A percentile compares a stretch with the other conserved stretches of the same genome.
phyloP scores from a whole-genome alignment of 116 monocot species.

The Zostera marina region DNA sequence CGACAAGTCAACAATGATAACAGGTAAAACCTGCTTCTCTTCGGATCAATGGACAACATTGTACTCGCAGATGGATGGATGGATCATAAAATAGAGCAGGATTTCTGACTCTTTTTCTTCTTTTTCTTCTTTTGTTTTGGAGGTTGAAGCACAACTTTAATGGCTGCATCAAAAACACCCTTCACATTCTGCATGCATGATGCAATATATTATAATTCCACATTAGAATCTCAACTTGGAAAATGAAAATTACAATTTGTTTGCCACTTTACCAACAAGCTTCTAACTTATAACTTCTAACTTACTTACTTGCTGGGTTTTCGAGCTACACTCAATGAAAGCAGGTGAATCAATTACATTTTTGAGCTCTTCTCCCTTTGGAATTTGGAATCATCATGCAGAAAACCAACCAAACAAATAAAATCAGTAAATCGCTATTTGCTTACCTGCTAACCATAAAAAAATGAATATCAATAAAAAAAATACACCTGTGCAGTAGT shows the following conservation, averaged over 20 bases:
- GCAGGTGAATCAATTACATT: conserved; percentile 50
- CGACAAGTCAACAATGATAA: neutral
- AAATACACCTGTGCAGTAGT: conserved; percentile 42
- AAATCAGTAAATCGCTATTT: neutral
- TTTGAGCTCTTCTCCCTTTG: conserved; percentile 66
- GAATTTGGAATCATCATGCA: too few species aligned
- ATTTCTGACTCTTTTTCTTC: conserved; percentile 8
- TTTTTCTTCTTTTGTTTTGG: conserved; percentile 19
- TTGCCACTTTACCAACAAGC: too few species aligned
- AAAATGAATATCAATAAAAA: neutral
- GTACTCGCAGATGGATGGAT: neutral
- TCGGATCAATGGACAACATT: neutral
- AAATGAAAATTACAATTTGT: neutral
- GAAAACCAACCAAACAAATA: neutral
- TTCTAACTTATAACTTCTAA: too few species aligned
- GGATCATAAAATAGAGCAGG: conserved; percentile 59
- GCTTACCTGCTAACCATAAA: too few species aligned
- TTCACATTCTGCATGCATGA: conserved; percentile 9
- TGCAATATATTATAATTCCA: neutral
- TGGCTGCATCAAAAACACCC: conserved; percentile 9
- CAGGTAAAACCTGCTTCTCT: neutral
- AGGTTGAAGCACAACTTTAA: conserved; percentile 14
- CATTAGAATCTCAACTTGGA: neutral
- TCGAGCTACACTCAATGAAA: conserved; percentile 74
- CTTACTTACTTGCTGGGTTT: conserved; percentile 55